A percentile compares a stretch with the other conserved stretches of the same genome.
These are phyloP conservation scores for Przewalskia tangutica DNA, from an alignment of 257 asterid species.

Conservation along the genomic window DNA sequence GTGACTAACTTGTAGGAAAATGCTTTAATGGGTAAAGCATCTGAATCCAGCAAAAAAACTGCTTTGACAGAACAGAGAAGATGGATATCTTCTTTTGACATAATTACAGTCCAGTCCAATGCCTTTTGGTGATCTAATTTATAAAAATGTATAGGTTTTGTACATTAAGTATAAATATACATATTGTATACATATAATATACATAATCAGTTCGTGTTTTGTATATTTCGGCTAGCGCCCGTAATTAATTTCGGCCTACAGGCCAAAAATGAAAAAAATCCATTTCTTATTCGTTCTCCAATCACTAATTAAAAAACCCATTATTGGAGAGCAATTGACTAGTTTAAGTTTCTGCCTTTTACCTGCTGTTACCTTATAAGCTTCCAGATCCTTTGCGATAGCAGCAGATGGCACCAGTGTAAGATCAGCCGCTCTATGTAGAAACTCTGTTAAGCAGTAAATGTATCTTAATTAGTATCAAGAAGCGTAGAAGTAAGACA, in stretches of 20 bases:
- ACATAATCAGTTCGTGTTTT: too few species aligned
- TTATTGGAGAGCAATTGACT: not conserved
- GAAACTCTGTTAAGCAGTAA: conserved; percentile 52
- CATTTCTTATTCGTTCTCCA: too few species aligned
- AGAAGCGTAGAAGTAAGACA: not conserved
- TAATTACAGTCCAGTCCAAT: too few species aligned
- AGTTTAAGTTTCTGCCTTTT: conserved; percentile 7
- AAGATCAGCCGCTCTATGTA: conserved; percentile 92
- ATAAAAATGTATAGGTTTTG: too few species aligned
- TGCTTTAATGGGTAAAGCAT: not conserved
- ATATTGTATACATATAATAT: too few species aligned
- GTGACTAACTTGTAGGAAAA: not conserved
- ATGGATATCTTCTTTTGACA: not conserved
- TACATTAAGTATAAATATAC: too few species aligned
- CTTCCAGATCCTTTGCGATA: conserved; percentile 85
- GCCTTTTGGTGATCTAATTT: too few species aligned
- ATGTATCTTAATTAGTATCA: not conserved
- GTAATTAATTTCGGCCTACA: too few species aligned
- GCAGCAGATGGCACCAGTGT: conserved; percentile 94
- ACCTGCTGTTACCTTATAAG: conserved; percentile 78
- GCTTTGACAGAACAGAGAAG: not conserved
- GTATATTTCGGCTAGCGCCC: too few species aligned
- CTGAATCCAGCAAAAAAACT: not conserved
- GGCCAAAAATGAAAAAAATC: too few species aligned
- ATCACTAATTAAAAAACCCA: not conserved